These are phyloP conservation scores for Hymenoscyphus salicellus DNA, from an alignment of 2,329 filamentous ascomycete species.

Conservation along the genomic window DNA sequence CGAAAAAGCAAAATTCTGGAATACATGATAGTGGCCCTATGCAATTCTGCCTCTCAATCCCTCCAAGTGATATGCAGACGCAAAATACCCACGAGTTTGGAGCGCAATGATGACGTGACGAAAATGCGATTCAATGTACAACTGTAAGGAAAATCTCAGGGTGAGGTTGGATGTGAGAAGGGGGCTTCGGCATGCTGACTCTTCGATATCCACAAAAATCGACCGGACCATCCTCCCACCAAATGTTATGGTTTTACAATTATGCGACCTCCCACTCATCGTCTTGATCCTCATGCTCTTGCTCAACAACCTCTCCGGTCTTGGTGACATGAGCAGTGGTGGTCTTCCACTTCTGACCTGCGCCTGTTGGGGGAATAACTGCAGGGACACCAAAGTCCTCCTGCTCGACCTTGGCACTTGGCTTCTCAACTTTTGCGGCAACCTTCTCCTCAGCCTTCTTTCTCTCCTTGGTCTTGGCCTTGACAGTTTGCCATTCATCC, in stretches of 20 bases:
- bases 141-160: constrained; percentile 14
- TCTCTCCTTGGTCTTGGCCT: constrained; percentile 30
- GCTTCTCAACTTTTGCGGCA: constrained; percentile 26
- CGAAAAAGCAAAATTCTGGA: constrained; percentile 19
- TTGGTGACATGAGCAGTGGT: constrained; percentile 21
- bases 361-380: constrained; percentile 21
- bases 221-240: background rate
- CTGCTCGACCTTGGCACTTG: constrained; percentile 22
- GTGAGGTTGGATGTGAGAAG: background rate
- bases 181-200: background rate
- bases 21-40: constrained; percentile 24
- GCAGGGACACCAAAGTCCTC: constrained; percentile 21
- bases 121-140: constrained; percentile 24
- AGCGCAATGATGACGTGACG: constrained; percentile 16
- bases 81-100: constrained; percentile 11
- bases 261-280: constrained; percentile 37
- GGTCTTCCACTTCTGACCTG: constrained; percentile 29
- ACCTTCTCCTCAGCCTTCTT: constrained; percentile 35
- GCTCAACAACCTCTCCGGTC: constrained; percentile 23
- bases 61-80: constrained; percentile 25
- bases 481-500: constrained; percentile 58
- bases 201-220: background rate
- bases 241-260: constrained; percentile 3
- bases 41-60: constrained; percentile 22
- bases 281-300: constrained; percentile 27